Conservation (phyloP, 352 stramenopile genomes). For the Plasmopara muralis region DNA sequence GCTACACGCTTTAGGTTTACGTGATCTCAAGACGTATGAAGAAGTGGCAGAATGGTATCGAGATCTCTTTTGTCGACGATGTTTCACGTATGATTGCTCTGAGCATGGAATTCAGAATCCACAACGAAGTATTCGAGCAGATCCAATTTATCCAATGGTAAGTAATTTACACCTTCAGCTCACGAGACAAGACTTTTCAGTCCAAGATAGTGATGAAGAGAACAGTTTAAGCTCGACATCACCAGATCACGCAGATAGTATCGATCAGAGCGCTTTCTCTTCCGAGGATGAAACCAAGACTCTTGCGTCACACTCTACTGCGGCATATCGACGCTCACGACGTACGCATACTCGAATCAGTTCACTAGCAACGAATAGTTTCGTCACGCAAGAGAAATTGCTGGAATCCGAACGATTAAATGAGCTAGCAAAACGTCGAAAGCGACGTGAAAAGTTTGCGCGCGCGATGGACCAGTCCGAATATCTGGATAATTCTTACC, state of each 20-base stretch:
- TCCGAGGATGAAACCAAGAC: slow-evolving; percentile 19
- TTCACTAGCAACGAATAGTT: slow-evolving; percentile 47
- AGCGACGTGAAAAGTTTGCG: slow-evolving; percentile 33
- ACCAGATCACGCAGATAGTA: slow-evolving; percentile 12
- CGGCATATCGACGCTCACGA: slow-evolving; percentile 39
- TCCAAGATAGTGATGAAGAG: slow-evolving; percentile 9
- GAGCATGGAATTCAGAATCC: slow-evolving; percentile 81
- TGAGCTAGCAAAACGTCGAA: slow-evolving; percentile 32
- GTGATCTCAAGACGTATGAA: slow-evolving; percentile 37
- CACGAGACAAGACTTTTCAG: slow-evolving; percentile 10
- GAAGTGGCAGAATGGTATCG: slow-evolving; percentile 71
- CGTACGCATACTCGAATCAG: slow-evolving; percentile 60
- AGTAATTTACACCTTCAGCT: slow-evolving; percentile 24
- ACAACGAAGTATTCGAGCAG: slow-evolving; percentile 31
- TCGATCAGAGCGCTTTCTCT: slow-evolving; percentile 20
- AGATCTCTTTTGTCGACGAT: slow-evolving; percentile 85
- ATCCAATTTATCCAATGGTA: slow-evolving; percentile 58
- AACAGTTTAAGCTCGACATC: slow-evolving; percentile 6
- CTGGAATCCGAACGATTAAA: slow-evolving; percentile 38
- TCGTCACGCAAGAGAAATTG: slow-evolving; percentile 55
- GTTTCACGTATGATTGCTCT: slow-evolving; percentile 88
- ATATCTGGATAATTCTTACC: slow-evolving; percentile 65
- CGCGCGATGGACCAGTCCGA: slow-evolving; percentile 49
- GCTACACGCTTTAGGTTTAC: slow-evolving; percentile 30
- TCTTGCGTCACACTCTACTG: slow-evolving; percentile 14